A percentile compares a stretch with the other conserved stretches of the same genome.
These are phyloP conservation scores for Diutina rugosa DNA, from an alignment of 1,139 yeast genomes.

Conservation along the genomic window DNA sequence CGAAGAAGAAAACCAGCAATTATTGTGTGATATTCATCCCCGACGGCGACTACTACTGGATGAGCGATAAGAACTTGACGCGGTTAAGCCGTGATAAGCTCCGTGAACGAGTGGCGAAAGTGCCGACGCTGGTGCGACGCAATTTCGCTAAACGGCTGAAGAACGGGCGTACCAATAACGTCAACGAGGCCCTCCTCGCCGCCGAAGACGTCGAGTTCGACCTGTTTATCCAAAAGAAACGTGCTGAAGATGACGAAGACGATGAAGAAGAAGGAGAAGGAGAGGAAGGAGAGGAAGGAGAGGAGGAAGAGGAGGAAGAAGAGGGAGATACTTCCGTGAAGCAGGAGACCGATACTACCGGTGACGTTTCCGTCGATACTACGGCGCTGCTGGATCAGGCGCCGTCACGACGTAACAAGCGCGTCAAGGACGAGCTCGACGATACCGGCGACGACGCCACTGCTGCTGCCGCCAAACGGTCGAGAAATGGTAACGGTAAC, in stretches of 20 bases:
- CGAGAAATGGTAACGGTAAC: not conserved
- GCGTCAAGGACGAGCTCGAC: not conserved
- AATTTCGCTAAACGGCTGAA: conserved; percentile 10
- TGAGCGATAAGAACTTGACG: conserved; percentile 26
- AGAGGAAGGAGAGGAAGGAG: conserved; percentile 17
- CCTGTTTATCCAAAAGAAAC: conserved; percentile 21
- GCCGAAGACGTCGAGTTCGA: conserved; percentile 26
- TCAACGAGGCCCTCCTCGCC: conserved; percentile 28
- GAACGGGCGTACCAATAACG: conserved; percentile 18
- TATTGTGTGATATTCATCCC: conserved; percentile 34
- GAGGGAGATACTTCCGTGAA: conserved; percentile 1
- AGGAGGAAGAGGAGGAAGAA: conserved; percentile 7
- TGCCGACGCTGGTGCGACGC: conserved; percentile 14
- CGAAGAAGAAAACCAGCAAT: conserved; percentile 19
- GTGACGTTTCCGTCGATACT: not conserved
- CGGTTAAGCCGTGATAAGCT: conserved; percentile 9
- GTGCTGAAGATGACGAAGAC: conserved; percentile 6
- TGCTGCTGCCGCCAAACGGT: not conserved
- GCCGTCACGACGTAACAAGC: not conserved
- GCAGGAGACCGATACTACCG: not conserved
- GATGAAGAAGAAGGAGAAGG: conserved; percentile 12
- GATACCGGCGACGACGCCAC: not conserved
- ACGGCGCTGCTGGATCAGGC: not conserved
- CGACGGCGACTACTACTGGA: conserved; percentile 37
- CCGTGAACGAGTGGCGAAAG: conserved; percentile 15